These are phyloP conservation scores for Deuterostichococcus epilithicus DNA, from an alignment of 139 green algal genomes.

Conservation along the genomic window DNA sequence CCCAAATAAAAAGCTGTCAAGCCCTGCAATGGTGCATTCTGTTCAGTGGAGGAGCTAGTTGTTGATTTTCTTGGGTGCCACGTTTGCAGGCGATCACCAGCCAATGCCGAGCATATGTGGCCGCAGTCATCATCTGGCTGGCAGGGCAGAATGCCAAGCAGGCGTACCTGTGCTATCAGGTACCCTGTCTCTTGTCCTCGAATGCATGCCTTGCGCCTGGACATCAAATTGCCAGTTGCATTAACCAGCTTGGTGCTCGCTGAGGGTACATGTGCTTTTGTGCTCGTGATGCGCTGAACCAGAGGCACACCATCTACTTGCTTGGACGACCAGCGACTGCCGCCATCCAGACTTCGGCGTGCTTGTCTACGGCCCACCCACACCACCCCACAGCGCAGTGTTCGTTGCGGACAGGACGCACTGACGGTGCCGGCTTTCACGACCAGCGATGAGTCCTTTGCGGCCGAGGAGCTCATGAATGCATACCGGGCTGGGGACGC, in stretches of 20 bases:
- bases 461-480: constrained; percentile 65
- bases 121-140: constrained; percentile 64
- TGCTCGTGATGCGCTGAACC: no score
- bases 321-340: background rate
- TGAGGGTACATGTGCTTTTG: no score
- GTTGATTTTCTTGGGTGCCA: no score
- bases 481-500: constrained; percentile 54
- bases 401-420: constrained; percentile 50
- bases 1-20: no score
- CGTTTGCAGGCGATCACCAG: constrained; percentile 21
- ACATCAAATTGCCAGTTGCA: no score
- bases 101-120: constrained; percentile 67
- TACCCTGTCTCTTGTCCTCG: no score
- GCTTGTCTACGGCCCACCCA: no score
- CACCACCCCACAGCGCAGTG: background rate
- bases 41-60: no score
- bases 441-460: constrained; percentile 67
- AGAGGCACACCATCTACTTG: background rate
- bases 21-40: no score
- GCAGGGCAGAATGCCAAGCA: constrained; percentile 41
- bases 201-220: no score
- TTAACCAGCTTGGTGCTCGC: no score
- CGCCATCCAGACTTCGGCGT: background rate
- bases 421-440: constrained; percentile 60
- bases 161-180: constrained; percentile 55